Evolutionary conservation across 257 asterid genomes (phyloP), one percentile per base, ranked within the genome.

Genomic region (Verbena officinalis): DNA sequence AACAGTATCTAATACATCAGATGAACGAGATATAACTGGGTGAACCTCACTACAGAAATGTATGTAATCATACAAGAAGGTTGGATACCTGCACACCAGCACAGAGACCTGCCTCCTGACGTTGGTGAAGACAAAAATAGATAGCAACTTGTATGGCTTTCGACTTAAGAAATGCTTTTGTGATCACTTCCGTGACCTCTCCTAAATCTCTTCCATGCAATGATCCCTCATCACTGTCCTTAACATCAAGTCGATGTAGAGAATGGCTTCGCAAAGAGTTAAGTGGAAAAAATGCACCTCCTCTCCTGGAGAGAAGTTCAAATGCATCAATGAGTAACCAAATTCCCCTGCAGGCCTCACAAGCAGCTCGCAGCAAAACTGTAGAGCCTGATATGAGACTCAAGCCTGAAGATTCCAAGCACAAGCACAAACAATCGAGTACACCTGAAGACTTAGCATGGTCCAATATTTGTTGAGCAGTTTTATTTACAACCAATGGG

Each of bases 361-460:
- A 91, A 49, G 96, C 96, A 81, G 95, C 95, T 76, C 95, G 87
- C 78, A 88, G 64, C 78, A 88, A 78, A 81, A 73, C 79, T 64
- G 96, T 86, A 49, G 99, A 88, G 63, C 96, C 97, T 73, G 96
- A 85, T 77, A 84, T 83, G 75, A 85, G 86, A 77, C 89, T 89
- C 67, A 80, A 68, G 64, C 99, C 99, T 55, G 90, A 94, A 46
- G 95, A 80, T 73, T 85, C 96, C 84, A 94, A 75, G 88, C 96
- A 84, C 76, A 78, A 71, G 74, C 84, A 86, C 78, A 94, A 71
- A 65, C 68, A 72, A 69, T 82, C 86, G 59, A 82, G 79, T 53
- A 88, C 64, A 46, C 77, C 86, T 16, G 93, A 90, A 76, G 87
- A 82, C 73, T 73, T 84, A 68, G 87, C 86, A 71, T 90, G 95